Evolutionary conservation across 2,329 filamentous ascomycete species (phyloP), one percentile per base, ranked within the genome.

Genomic region (Scedosporium minutisporum): DNA sequence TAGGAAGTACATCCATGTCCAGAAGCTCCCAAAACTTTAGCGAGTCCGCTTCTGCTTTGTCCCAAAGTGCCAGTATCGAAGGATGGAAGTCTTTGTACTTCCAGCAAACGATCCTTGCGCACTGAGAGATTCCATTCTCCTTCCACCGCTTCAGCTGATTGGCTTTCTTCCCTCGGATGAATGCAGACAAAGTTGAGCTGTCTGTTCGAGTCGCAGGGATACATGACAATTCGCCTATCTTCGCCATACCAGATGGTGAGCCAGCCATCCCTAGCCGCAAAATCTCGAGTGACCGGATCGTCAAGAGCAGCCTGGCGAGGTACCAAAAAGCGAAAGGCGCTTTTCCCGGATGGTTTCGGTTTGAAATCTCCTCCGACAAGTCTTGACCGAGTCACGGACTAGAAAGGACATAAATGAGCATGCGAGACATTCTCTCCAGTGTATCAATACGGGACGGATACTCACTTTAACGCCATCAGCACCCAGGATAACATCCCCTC

Each of bases 1-100:
- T 70, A 1, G 69, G 61, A 2, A 76, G 65, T 0, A 87, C 85
- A 4, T 82, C 78, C 82, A 88, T 87, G 65, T 90, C 87, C 4
- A 86, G 69, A 1, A 88, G 71, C 27, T 78, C 79, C 84, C 84
- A 87, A 0, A 84, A 72, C 62, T 81, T 84, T 16, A 86, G 67
- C 0, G 73, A 74, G 0, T 74, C 68, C 0, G 75, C 71, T 18
- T 80, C 76, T 0, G 74, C 79, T 65, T 79, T 78, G 4, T n/a
- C n/a, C n/a, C n/a, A n/a, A n/a, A n/a, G n/a, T 6, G 74, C 71
- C 10, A 71, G 67, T 0, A 82, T 65, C 1, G 69, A 68, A 0
- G 76, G 74, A 57, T 76, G 73, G 62, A 82, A 84, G 16, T 75
- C 72, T 9, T 75, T 38, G 69, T 76, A 76, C 4, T 73, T 74